A percentile compares a stretch with the other conserved stretches of the same genome.
These are phyloP conservation scores for Lasiodiplodia theobromae DNA, from an alignment of 2,329 filamentous ascomycete species.

Conservation along the genomic window DNA sequence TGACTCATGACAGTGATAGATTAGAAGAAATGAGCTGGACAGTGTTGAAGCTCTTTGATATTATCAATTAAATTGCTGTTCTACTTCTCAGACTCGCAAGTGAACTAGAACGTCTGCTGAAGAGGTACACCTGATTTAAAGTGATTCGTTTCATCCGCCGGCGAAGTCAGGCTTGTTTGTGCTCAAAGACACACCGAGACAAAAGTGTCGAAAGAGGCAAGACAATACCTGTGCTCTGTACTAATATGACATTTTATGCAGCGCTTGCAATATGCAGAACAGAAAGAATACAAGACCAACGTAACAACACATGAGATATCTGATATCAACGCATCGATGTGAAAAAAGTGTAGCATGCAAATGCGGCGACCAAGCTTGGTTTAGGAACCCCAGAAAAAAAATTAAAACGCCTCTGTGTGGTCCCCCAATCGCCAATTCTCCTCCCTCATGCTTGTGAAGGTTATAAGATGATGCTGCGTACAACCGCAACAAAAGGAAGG, in stretches of 20 bases:
- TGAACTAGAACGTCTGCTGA: no score
- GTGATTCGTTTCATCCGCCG: no score
- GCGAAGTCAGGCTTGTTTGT: no score
- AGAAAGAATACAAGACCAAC: background rate
- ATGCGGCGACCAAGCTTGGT: background rate
- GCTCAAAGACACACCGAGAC: no score
- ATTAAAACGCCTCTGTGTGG: background rate
- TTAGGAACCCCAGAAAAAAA: background rate
- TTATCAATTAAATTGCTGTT: no score
- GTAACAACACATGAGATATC: background rate
- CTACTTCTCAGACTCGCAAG: no score
- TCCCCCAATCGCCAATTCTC: background rate
- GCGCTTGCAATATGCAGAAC: background rate
- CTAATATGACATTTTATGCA: background rate
- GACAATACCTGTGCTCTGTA: background rate
- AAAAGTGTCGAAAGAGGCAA: no score
- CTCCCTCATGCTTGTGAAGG: background rate
- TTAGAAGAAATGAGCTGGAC: no score
- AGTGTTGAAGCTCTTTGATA: no score
- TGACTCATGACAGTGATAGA: background rate
- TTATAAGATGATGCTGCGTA: background rate
- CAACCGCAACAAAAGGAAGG: background rate
- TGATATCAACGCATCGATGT: background rate
- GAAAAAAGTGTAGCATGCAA: background rate
- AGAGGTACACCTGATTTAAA: no score